Conservation (phyloP, 2,329 filamentous ascomycete genomes). For the Talaromyces marneffei region DNA sequence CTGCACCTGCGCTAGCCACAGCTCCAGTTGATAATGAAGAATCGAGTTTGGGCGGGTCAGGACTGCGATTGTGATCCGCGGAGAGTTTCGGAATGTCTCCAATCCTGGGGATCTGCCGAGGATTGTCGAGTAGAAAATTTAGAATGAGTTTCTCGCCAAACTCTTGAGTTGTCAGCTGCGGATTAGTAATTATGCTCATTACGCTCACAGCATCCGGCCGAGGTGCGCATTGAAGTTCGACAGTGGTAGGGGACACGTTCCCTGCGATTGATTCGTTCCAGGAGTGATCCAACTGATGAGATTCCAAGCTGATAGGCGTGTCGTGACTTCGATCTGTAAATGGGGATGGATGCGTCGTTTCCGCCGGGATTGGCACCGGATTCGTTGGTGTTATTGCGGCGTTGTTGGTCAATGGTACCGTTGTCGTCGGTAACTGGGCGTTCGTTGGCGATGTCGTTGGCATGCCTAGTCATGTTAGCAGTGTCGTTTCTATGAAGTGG, state of each 20-base stretch:
- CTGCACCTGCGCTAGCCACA: neutral
- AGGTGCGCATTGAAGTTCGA: conserved; percentile 4
- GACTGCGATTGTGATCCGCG: conserved; percentile 21
- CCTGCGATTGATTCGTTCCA: conserved; percentile 27
- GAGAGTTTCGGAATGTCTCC: conserved; percentile 35
- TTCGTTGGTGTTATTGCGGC: neutral
- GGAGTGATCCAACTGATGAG: conserved; percentile 20
- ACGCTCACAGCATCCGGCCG: conserved; percentile 5
- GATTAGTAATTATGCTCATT: neutral
- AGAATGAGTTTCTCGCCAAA: conserved; percentile 61
- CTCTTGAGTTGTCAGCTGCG: conserved; percentile 50
- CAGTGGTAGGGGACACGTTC: conserved; percentile 26
- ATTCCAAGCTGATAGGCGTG: conserved; percentile 19
- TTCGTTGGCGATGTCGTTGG: neutral
- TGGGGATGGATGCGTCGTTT: conserved; percentile 20
- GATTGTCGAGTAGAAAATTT: conserved; percentile 63
- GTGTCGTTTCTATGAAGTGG: neutral
- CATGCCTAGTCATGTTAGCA: neutral
- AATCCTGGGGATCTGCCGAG: conserved; percentile 51
- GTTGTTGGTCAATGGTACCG: conserved; percentile 16
- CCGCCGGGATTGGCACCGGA: neutral
- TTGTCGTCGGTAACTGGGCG: neutral
- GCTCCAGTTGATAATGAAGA: conserved; percentile 12
- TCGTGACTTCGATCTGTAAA: conserved; percentile 24
- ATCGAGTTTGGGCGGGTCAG: conserved; percentile 21